phyloP scores from a whole-genome alignment of 2,329 filamentous ascomycete species.

The Neonectria magnoliae region DNA sequence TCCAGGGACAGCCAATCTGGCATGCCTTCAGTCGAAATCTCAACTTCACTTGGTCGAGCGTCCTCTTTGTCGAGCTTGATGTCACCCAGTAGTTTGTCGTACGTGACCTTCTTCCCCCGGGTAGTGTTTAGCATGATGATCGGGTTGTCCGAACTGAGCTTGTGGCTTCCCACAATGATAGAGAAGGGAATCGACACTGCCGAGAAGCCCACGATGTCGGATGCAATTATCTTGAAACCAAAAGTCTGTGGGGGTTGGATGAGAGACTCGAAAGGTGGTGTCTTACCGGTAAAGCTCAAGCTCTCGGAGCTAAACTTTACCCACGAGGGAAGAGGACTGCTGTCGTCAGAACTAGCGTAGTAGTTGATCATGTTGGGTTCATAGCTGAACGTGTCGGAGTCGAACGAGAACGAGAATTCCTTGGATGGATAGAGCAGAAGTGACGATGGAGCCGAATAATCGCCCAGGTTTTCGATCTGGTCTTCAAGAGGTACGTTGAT shows the following conservation, averaged over 20 bases:
- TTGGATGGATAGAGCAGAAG: conserved; percentile 65
- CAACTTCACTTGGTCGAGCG: conserved; percentile 61
- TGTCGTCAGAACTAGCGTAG: conserved; percentile 79
- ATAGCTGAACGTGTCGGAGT: conserved; percentile 70
- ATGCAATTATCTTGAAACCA: conserved; percentile 77
- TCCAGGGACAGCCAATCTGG: conserved; percentile 79
- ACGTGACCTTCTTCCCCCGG: conserved; percentile 61
- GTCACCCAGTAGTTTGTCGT: conserved; percentile 59
- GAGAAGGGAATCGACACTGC: conserved; percentile 73
- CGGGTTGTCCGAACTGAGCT: conserved; percentile 71
- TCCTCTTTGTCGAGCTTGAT: conserved; percentile 68
- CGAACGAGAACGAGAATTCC: conserved; percentile 64
- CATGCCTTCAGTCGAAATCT: conserved; percentile 60
- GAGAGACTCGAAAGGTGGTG: conserved; percentile 71
- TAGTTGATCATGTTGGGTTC: conserved; percentile 68
- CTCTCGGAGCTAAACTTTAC: conserved; percentile 73
- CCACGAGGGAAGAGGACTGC: conserved; percentile 89
- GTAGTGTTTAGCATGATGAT: conserved; percentile 67
- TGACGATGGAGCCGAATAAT: conserved; percentile 68
- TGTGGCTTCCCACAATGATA: conserved; percentile 76
- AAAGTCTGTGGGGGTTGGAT: conserved; percentile 77
- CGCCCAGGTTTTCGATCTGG: conserved; percentile 67
- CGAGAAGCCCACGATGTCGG: conserved; percentile 81
- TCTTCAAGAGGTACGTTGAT: conserved; percentile 66
- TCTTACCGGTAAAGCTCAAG: conserved; percentile 76